Conservation (phyloP, 352 stramenopile species). For the Aphanomyces euteiches region DNA sequence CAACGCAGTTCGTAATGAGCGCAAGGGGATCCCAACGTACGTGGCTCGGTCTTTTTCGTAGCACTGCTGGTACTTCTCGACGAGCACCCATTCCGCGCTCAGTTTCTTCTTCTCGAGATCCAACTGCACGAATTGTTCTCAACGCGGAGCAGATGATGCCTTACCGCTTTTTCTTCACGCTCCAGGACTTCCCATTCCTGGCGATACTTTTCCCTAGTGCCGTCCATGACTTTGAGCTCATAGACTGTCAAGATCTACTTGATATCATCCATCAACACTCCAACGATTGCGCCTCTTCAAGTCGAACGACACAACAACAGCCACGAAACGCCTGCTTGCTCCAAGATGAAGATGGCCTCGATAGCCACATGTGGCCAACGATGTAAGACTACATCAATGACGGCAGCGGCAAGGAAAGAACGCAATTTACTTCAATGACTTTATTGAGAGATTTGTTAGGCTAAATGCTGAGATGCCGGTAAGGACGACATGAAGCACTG, state of each 20-base stretch:
- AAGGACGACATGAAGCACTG: too few relatives aligned
- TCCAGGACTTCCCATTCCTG: constrained; percentile 23
- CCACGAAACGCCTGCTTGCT: not conserved
- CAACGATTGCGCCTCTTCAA: not conserved
- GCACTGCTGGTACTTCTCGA: constrained; percentile 62
- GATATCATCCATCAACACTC: constrained; percentile 3
- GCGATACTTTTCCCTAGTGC: constrained; percentile 19
- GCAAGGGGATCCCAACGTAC: constrained; percentile 33
- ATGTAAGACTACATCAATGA: too few relatives aligned
- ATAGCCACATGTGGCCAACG: too few relatives aligned
- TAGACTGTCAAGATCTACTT: constrained; percentile 6
- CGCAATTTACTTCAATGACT: too few relatives aligned
- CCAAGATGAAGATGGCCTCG: too few relatives aligned
- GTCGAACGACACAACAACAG: not conserved
- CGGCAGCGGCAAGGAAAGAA: too few relatives aligned
- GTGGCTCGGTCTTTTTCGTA: constrained; percentile 57
- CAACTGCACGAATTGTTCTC: constrained; percentile 37
- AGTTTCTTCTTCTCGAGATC: constrained; percentile 73
- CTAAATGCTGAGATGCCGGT: too few relatives aligned
- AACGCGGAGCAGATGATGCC: not conserved
- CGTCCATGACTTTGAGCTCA: too few relatives aligned
- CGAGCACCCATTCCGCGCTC: constrained; percentile 58
- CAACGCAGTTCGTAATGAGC: not conserved
- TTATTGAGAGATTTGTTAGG: too few relatives aligned
- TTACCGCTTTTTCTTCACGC: constrained; percentile 21